Conservation (phyloP, 768 basidiomycete genomes). For the Leccinum obscurum region DNA sequence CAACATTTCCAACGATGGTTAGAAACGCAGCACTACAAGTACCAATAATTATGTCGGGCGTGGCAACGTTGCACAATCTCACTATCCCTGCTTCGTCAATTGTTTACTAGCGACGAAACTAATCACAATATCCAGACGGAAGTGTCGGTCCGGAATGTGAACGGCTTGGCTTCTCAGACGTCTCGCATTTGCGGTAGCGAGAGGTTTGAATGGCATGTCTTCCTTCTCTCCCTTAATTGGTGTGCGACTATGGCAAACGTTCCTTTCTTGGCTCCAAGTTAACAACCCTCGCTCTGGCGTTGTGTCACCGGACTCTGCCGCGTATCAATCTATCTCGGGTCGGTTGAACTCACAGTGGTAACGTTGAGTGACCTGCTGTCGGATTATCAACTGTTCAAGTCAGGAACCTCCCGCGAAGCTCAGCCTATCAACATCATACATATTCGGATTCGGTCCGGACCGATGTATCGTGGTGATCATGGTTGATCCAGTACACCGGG, state of each 20-base stretch:
- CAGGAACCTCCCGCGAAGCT: neutral
- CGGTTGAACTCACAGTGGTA: neutral
- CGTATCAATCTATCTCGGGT: neutral
- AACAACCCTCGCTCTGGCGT: neutral
- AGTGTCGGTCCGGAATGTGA: slow-evolving; percentile 1
- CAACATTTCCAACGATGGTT: slow-evolving; percentile 40
- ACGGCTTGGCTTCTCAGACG: neutral
- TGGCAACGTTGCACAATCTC: slow-evolving; percentile 10
- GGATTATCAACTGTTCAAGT: neutral
- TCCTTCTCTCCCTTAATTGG: neutral
- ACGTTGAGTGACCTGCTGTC: neutral
- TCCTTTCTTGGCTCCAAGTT: neutral
- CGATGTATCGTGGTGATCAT: neutral
- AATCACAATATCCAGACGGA: slow-evolving; percentile 19
- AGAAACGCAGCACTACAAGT: slow-evolving; percentile 4
- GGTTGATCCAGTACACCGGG: neutral
- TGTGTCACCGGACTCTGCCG: neutral
- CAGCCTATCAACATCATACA: neutral
- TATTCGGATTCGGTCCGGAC: neutral
- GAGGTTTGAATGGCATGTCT: neutral
- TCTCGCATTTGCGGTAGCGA: neutral
- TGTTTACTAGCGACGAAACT: slow-evolving; percentile 12
- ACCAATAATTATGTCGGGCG: slow-evolving; percentile 8
- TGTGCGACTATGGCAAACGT: neutral
- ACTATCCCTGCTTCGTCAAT: slow-evolving; percentile 12